Conservation (phyloP, 805 yeast genomes). For the Wickerhamia fluorescens region DNA sequence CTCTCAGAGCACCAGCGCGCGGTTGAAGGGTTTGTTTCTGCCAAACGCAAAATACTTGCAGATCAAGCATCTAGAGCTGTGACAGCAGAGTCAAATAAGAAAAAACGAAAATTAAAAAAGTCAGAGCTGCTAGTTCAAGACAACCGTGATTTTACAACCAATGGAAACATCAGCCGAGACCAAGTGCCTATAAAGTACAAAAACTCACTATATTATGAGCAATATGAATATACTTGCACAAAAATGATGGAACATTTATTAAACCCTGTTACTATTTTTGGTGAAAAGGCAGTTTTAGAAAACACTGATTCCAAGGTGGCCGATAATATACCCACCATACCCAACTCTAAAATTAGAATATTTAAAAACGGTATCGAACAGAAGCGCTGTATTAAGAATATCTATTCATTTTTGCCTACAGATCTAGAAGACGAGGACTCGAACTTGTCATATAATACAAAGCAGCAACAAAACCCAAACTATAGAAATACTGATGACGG, state of each 20-base stretch:
- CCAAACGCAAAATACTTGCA: conserved; percentile 4
- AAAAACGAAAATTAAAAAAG: conserved; percentile 9
- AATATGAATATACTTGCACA: conserved; percentile 67
- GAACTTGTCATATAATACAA: conserved; percentile 17
- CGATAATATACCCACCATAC: conserved; percentile 33
- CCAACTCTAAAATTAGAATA: conserved; percentile 56
- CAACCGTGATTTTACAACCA: conserved; percentile 5
- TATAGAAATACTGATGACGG: conserved; percentile 65
- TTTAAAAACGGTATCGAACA: conserved; percentile 69
- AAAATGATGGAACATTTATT: conserved; percentile 67
- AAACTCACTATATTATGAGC: conserved; percentile 73
- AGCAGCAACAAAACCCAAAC: conserved; percentile 32
- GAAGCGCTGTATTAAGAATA: conserved; percentile 60
- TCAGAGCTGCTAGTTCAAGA: conserved; percentile 8
- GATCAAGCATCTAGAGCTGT: conserved; percentile 2
- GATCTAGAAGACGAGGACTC: conserved; percentile 45
- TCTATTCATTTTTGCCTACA: conserved; percentile 78
- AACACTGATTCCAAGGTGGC: conserved; percentile 8
- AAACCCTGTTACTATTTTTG: conserved; percentile 65
- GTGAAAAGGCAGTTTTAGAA: conserved; percentile 52
- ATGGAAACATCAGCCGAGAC: conserved; percentile 58
- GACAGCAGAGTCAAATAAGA: conserved; percentile 6
- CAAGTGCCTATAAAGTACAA: conserved; percentile 83
- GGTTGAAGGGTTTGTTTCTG: conserved; percentile 24
- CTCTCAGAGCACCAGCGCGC: conserved; percentile 37